Evolutionary conservation across 441 rosid genomes (phyloP).

Genomic region (Populus trichocarpa): DNA sequence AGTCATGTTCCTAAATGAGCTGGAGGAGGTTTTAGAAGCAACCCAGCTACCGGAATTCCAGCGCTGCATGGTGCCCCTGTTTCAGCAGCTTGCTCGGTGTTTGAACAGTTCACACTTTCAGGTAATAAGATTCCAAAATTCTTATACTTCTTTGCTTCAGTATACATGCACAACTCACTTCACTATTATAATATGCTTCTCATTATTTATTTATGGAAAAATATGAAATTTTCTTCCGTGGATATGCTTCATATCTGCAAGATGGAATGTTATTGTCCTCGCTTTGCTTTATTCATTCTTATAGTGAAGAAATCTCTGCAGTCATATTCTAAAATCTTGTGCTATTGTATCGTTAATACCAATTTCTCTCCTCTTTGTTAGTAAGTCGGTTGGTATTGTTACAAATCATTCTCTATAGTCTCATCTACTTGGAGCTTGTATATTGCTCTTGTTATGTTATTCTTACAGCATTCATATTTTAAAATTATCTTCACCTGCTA

Average conservation of each 20-base stretch:
- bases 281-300: not conserved
- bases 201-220: not conserved
- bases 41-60: slow-evolving; percentile 71
- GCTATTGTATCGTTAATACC: not conserved
- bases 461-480: not conserved
- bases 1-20: slow-evolving; percentile 78
- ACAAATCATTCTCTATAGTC: not conserved
- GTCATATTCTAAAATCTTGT: not conserved
- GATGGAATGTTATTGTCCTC: not conserved
- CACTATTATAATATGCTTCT: not conserved
- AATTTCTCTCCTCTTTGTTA: not conserved
- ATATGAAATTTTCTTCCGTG: not conserved
- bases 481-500: not conserved
- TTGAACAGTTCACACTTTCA: slow-evolving; percentile 82
- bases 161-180: not conserved
- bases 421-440: not conserved
- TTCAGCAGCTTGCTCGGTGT: slow-evolving; percentile 63
- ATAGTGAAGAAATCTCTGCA: not conserved
- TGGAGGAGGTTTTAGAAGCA: slow-evolving; percentile 80
- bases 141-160: not conserved
- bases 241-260: slow-evolving; percentile 12
- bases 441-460: not conserved
- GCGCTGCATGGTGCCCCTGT: slow-evolving; percentile 73
- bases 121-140: slow-evolving; percentile 33
- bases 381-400: not conserved